A percentile compares a stretch with the other conserved stretches of the same genome.
Evolutionary conservation across 768 basidiomycete genomes (phyloP).

Genomic region (Russula sp.): DNA sequence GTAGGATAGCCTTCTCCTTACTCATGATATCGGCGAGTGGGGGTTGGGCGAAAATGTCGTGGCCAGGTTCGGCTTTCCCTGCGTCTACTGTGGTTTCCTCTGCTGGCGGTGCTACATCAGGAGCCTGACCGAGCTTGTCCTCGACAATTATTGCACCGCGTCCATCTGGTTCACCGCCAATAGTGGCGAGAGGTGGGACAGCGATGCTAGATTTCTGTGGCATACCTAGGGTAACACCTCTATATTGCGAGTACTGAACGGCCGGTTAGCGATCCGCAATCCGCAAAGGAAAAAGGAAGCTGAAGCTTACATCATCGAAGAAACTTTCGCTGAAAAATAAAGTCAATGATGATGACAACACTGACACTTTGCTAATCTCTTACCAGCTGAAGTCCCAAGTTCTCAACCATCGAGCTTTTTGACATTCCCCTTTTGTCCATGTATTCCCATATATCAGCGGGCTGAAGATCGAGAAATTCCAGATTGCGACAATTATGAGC

Average conservation of each 20-base stretch:
- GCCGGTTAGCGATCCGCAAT: not conserved
- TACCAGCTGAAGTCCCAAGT: conserved; percentile 96
- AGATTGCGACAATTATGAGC: conserved; percentile 64
- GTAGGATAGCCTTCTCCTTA: conserved; percentile 20
- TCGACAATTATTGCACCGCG: conserved; percentile 51
- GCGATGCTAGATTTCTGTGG: conserved; percentile 32
- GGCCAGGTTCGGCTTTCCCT: conserved; percentile 65
- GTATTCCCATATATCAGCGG: conserved; percentile 77
- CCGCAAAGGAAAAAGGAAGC: conserved; percentile 9
- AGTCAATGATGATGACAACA: conserved; percentile 7
- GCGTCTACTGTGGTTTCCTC: conserved; percentile 37
- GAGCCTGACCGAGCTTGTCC: conserved; percentile 32
- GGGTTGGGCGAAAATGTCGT: conserved; percentile 60
- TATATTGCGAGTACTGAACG: conserved; percentile 54
- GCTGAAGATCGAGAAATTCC: conserved; percentile 73
- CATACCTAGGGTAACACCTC: conserved; percentile 33
- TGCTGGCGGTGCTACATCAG: conserved; percentile 20
- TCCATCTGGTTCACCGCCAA: conserved; percentile 50
- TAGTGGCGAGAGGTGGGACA: conserved; percentile 36
- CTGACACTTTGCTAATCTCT: conserved; percentile 22
- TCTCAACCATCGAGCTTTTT: conserved; percentile 75
- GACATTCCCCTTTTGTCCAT: conserved; percentile 83
- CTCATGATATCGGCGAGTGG: conserved; percentile 47
- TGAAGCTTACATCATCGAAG: conserved; percentile 50
- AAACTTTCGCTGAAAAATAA: conserved; percentile 52